phyloP scores from a whole-genome alignment of 306 rosid genomes.

The Rosa chinensis region DNA sequence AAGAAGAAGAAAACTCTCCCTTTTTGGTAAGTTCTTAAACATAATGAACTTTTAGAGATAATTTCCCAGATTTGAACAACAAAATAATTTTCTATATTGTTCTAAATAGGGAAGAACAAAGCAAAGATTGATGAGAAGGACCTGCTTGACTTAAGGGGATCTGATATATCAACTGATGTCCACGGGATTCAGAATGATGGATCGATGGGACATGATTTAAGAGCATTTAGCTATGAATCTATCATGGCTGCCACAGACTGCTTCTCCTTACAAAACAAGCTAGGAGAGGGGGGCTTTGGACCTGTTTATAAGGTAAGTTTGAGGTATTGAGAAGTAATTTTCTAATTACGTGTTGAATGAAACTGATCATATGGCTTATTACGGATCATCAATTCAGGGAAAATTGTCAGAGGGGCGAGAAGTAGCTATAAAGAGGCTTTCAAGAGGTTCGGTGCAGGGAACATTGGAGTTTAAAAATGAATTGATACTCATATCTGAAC shows the following conservation, averaged over 20 bases:
- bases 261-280: slow-evolving; percentile 1
- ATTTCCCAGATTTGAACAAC: background rate
- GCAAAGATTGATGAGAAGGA: background rate
- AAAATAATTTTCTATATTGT: background rate
- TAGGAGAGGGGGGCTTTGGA: slow-evolving; percentile 17
- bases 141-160: slow-evolving; percentile 3
- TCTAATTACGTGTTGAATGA: background rate
- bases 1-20: background rate
- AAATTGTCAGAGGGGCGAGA: background rate
- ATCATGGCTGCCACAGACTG: slow-evolving; percentile 2
- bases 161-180: background rate
- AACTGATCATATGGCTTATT: background rate
- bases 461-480: slow-evolving; percentile 7
- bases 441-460: background rate
- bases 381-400: slow-evolving; percentile 5
- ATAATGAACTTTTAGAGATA: background rate
- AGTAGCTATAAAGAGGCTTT: slow-evolving; percentile 8
- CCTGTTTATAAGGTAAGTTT: slow-evolving; percentile 9
- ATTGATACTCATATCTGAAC: slow-evolving; percentile 9
- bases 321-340: background rate
- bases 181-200: background rate
- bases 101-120: background rate
- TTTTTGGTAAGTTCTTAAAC: background rate
- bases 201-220: slow-evolving; percentile 4
- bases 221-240: slow-evolving; percentile 11